Percentiles rank a stretch among this genome's conserved stretches.
Conservation (phyloP, 495 filamentous ascomycete species). For the Thozetella sp. region DNA sequence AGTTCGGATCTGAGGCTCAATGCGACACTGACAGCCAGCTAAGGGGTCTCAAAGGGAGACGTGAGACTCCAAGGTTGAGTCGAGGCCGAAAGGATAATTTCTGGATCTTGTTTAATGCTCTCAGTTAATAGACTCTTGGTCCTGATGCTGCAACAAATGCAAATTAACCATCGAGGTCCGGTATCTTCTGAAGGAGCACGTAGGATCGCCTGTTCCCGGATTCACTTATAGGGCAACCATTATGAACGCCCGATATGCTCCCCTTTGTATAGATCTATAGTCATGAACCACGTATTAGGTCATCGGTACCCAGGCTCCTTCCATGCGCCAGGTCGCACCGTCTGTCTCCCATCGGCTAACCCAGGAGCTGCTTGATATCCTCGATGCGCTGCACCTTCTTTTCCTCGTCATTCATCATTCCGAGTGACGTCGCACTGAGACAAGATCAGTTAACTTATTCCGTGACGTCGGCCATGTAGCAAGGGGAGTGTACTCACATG, state of each 20-base stretch:
- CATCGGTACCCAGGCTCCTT: too few relatives aligned
- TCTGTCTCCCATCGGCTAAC: conserved; percentile 43
- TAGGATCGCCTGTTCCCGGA: too few relatives aligned
- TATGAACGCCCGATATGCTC: too few relatives aligned
- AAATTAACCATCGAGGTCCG: too few relatives aligned
- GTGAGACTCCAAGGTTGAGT: background rate
- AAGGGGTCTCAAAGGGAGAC: background rate
- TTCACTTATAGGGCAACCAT: too few relatives aligned
- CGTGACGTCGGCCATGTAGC: background rate
- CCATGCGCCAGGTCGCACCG: background rate
- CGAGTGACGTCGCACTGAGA: conserved; percentile 82
- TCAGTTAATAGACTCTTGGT: too few relatives aligned
- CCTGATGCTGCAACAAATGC: too few relatives aligned
- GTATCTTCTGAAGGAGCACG: too few relatives aligned
- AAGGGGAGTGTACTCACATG: conserved; percentile 60
- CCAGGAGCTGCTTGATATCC: conserved; percentile 91
- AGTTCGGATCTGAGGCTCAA: conserved; percentile 58
- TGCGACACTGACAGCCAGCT: conserved; percentile 44
- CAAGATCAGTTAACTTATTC: conserved; percentile 1
- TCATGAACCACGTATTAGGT: background rate
- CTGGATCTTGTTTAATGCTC: too few relatives aligned
- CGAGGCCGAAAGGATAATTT: background rate
- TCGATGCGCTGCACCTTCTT: conserved; percentile 88
- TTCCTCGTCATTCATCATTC: conserved; percentile 93
- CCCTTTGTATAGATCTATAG: background rate